A percentile compares a stretch with the other conserved stretches of the same genome.
phyloP scores from a whole-genome alignment of 176 grass and related monocot species.

The Coix lacrymajobi region DNA sequence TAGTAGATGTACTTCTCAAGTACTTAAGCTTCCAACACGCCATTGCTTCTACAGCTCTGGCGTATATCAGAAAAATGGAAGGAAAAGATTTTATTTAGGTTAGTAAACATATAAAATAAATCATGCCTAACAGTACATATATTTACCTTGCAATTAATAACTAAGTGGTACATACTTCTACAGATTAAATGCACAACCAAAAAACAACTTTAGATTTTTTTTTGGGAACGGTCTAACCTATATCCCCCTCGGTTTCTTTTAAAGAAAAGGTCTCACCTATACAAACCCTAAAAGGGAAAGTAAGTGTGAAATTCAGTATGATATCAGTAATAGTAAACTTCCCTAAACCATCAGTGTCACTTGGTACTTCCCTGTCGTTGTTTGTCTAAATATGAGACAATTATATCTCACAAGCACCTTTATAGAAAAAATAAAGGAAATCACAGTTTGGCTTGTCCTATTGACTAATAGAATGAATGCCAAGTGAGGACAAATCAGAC shows the following conservation, averaged over 20 bases:
- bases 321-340: background rate
- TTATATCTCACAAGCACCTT: background rate
- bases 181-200: background rate
- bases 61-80: background rate
- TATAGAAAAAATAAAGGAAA: background rate
- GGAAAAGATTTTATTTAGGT: background rate
- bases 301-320: background rate
- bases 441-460: background rate
- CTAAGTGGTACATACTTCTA: background rate
- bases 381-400: background rate
- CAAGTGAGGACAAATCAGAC: background rate
- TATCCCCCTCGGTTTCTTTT: background rate
- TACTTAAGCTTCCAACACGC: slow-evolving; percentile 54
- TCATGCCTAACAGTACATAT: background rate
- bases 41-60: slow-evolving; percentile 61
- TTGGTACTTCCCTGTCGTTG: background rate
- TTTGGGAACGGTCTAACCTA: background rate
- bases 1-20: slow-evolving; percentile 34
- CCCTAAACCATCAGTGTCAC: background rate
- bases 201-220: background rate
- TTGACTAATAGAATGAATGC: background rate
- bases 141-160: slow-evolving; percentile 8
- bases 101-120: background rate
- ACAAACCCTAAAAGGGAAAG: background rate
- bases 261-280: background rate